A percentile compares a stretch with the other conserved stretches of the same genome.
phyloP scores from a whole-genome alignment of 1,284 basidiomycete genomes.

The Rhodotorula sp. region DNA sequence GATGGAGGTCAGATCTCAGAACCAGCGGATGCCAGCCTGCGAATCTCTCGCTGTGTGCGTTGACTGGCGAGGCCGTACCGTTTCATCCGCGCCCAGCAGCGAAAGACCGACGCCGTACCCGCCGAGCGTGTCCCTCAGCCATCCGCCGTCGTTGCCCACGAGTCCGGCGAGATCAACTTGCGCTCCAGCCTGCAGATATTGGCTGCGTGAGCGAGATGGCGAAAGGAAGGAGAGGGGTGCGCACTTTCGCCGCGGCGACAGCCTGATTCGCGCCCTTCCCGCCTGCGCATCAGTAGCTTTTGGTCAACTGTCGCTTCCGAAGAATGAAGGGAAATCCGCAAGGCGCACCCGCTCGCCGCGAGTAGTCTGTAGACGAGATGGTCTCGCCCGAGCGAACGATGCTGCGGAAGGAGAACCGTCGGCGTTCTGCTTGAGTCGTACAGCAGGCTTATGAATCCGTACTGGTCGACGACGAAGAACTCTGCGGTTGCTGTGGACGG shows the following conservation, averaged over 20 bases:
- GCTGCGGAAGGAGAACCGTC: conserved; percentile 1
- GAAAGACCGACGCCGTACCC: conserved; percentile 48
- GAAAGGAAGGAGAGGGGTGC: neutral
- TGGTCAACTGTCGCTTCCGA: neutral
- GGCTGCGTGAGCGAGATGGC: neutral
- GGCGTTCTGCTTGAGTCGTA: neutral
- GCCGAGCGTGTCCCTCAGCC: conserved; percentile 46
- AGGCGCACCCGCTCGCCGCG: conserved; percentile 44
- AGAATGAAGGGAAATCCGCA: rapidly evolving
- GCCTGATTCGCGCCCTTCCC: conserved; percentile 57
- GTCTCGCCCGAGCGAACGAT: conserved; percentile 53
- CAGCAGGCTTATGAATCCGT: neutral
- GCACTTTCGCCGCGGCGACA: conserved; percentile 48
- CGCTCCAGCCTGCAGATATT: conserved; percentile 46
- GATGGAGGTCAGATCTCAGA: conserved; percentile 45
- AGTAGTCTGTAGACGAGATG: conserved; percentile 50
- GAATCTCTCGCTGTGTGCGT: too few relatives aligned
- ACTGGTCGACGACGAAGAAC: neutral
- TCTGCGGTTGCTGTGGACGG: neutral
- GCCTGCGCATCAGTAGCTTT: conserved; percentile 38
- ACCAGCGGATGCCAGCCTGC: neutral
- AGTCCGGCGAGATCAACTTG: conserved; percentile 49
- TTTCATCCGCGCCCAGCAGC: conserved; percentile 43
- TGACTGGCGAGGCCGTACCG: conserved; percentile 22
- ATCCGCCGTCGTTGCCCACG: conserved; percentile 50